Base-by-base conservation (phyloP, 176 grass and related monocot species). In the Rhynchospora pubera region DNA sequence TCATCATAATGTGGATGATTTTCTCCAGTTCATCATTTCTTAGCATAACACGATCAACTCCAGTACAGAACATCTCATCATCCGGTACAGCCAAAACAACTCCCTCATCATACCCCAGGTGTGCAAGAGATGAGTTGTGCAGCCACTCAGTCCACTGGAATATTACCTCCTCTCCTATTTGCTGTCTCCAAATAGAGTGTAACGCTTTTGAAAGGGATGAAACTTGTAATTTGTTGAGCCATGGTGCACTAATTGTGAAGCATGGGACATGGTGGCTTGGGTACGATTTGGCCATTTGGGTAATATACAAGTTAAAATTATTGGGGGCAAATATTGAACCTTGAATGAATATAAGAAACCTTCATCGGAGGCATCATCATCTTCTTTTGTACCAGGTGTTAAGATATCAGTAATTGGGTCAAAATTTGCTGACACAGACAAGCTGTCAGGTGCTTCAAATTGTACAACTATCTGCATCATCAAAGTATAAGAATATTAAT, bases 61-160 rank as follows among this genome's bases (percentile, higher is more conserved):
- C 65, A 70, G 34, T 39, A 39, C 34, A 39, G 34, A 6, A 42
- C 21, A 45, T 51, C 56, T 53, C 62, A 67, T 13, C 46, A 84
- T 88, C 18, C 57, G 46, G 48, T 39, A 46, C 61, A 59, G 56
- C 68, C 82, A 89, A 52, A 63, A 86, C 70, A 79, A 93, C 73
- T 70, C 30, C 79, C 69, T 85, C 57, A 59, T 57, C 48, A 77
- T 87, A 89, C 42, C 82, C 85, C 69, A 92, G 88, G 85, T 78
- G 82, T 15, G 72, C 43, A 65, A 86, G 85, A 45, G 79, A 82
- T 55, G 79, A 89, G 51, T 58, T 82, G 64, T 89, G 79, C 44
- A 92, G 71, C 91, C 91, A 89, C 48, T 92, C 85, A 24, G 82
- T 77, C 91, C 87, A 92, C 42, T 73, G 83, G 59, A 87, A 92